Conservation (phyloP, 176 grass and related monocot genomes). For the Cenchrus americanus region DNA sequence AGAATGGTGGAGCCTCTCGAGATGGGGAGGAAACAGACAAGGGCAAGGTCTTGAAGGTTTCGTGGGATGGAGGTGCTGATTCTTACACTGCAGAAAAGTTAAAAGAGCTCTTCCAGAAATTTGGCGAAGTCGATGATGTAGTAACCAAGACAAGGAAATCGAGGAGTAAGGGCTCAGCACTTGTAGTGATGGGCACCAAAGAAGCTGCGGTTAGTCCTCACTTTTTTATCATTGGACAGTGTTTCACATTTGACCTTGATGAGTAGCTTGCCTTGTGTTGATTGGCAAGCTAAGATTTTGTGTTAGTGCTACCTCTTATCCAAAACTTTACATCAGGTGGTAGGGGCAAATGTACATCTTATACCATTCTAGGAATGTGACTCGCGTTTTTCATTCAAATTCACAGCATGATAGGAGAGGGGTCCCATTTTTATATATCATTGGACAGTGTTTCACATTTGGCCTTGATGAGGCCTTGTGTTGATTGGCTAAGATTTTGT, state of each 20-base stretch:
- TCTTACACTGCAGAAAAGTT: slow-evolving; percentile 71
- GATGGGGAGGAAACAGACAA: slow-evolving; percentile 49
- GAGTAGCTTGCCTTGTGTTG: neutral
- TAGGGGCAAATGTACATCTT: slow-evolving; percentile 2
- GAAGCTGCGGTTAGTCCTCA: slow-evolving; percentile 67
- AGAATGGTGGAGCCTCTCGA: slow-evolving; percentile 42
- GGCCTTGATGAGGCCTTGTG: neutral
- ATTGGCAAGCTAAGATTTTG: neutral
- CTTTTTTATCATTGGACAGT: neutral
- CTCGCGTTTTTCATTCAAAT: neutral
- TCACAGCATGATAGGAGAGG: neutral
- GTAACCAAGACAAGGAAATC: slow-evolving; percentile 82
- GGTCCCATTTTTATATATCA: neutral
- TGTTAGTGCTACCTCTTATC: neutral
- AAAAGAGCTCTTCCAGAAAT: slow-evolving; percentile 70
- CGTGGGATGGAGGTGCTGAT: slow-evolving; percentile 75
- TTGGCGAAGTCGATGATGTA: slow-evolving; percentile 81
- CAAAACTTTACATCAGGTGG: neutral
- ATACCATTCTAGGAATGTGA: neutral
- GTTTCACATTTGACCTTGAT: slow-evolving; percentile 1
- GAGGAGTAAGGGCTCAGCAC: slow-evolving; percentile 69
- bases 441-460: slow-evolving; percentile 2
- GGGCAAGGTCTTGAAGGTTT: slow-evolving; percentile 78
- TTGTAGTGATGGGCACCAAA: slow-evolving; percentile 81
- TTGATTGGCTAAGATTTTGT: neutral